Conservation (phyloP, 2,329 filamentous ascomycete genomes). For the Ustilaginoidea virens region DNA sequence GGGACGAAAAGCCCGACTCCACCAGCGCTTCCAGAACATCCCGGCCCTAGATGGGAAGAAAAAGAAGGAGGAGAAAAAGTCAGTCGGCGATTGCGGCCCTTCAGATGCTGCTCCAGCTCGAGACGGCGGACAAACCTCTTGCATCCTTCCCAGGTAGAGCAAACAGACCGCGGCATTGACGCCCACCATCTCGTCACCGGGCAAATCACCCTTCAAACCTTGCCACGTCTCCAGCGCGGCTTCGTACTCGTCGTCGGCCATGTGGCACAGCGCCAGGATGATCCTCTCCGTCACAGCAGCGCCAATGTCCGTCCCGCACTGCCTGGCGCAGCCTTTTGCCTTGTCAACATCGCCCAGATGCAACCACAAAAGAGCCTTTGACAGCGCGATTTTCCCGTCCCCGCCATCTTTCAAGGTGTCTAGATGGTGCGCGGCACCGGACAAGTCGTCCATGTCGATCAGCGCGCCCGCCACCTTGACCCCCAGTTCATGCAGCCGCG, state of each 20-base stretch:
- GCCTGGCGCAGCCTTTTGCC: conserved; percentile 39
- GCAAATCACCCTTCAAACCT: conserved; percentile 22
- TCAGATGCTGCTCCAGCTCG: no score
- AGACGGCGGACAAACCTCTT: conserved; percentile 35
- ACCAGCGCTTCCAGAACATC: conserved; percentile 51
- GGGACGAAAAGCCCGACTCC: conserved; percentile 48
- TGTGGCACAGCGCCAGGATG: conserved; percentile 54
- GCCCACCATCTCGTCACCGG: conserved; percentile 50
- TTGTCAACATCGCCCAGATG: conserved; percentile 61
- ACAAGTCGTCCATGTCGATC: conserved; percentile 76
- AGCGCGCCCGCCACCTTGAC: conserved; percentile 49
- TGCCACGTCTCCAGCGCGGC: conserved; percentile 49
- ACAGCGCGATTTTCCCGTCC: conserved; percentile 26
- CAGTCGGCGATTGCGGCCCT: conserved; percentile 5
- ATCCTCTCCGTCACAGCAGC: conserved; percentile 27
- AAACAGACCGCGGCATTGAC: conserved; percentile 78
- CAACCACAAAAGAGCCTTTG: conserved; percentile 55
- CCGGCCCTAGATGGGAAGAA: conserved; percentile 51
- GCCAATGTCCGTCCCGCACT: conserved; percentile 10
- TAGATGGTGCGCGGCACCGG: conserved; percentile 63
- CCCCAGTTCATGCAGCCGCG: conserved; percentile 60
- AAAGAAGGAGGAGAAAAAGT: no score
- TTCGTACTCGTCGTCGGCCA: conserved; percentile 63
- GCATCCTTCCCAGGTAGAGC: conserved; percentile 65
- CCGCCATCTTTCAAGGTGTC: conserved; percentile 32